phyloP scores from a whole-genome alignment of 1,284 basidiomycete genomes.

The Porogramme epimiltina region DNA sequence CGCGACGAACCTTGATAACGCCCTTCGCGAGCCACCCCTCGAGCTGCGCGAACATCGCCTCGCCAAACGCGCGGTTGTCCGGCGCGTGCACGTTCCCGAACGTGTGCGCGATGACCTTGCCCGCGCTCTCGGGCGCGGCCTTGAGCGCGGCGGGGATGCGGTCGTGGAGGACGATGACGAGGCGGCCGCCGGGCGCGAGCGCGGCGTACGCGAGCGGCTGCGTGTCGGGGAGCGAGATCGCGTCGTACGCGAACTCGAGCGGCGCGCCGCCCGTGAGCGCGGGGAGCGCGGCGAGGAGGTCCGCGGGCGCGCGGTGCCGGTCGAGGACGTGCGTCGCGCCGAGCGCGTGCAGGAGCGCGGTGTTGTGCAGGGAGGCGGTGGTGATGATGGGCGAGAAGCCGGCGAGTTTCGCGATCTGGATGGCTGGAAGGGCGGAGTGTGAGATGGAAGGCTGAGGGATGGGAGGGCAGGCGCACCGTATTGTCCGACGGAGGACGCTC shows the following conservation, averaged over 20 bases:
- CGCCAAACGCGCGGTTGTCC: constrained; percentile 1
- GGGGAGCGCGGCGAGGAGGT: constrained; percentile 34
- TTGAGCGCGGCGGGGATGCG: constrained; percentile 11
- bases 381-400: constrained; percentile 52
- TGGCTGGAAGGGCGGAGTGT: constrained; percentile 21
- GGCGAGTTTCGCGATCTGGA: constrained; percentile 48
- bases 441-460: not conserved
- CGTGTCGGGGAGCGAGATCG: constrained; percentile 21
- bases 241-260: constrained; percentile 44
- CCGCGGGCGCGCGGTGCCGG: constrained; percentile 36
- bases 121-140: not conserved
- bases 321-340: constrained; percentile 55
- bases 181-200: constrained; percentile 28
- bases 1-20: constrained; percentile 2
- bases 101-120: constrained; percentile 13
- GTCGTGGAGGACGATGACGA: constrained; percentile 17
- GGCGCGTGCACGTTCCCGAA: constrained; percentile 1
- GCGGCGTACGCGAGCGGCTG: constrained; percentile 27
- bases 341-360: constrained; percentile 43
- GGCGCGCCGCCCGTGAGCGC: constrained; percentile 17
- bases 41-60: constrained; percentile 11
- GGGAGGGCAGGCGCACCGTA: constrained; percentile 31
- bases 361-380: constrained; percentile 48
- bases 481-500: constrained; percentile 45
- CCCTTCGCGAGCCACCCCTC: constrained; percentile 4